Conservation (phyloP, 768 basidiomycete species). For the Amanita muscaria region DNA sequence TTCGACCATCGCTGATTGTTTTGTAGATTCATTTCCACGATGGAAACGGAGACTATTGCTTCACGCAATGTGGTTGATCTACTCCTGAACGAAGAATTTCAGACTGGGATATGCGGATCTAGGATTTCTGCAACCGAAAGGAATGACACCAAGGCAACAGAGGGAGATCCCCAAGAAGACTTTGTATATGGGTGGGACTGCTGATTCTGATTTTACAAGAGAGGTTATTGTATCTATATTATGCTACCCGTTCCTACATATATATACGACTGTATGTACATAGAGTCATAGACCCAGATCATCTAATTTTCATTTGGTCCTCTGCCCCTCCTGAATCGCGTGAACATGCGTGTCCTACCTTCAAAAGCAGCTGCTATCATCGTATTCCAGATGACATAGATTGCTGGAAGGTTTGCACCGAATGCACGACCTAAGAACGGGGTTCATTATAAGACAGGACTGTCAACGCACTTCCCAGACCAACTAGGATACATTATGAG, state of each 20-base stretch:
- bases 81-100: slow-evolving; percentile 65
- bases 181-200: slow-evolving; percentile 78
- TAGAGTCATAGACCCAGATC: no score
- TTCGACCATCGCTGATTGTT: slow-evolving; percentile 4
- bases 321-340: no score
- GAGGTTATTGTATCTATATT: no score
- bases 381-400: slow-evolving; percentile 82
- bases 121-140: slow-evolving; percentile 13
- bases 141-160: not conserved
- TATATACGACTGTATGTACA: no score
- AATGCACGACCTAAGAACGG: slow-evolving; percentile 77
- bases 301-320: no score
- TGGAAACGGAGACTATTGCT: slow-evolving; percentile 88
- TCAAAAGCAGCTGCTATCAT: slow-evolving; percentile 80
- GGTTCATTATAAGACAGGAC: not conserved
- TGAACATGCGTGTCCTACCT: no score
- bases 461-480: slow-evolving; percentile 51
- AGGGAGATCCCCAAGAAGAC: slow-evolving; percentile 17
- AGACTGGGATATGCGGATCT: slow-evolving; percentile 58
- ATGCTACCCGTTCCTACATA: no score
- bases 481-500: slow-evolving; percentile 84
- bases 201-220: no score
- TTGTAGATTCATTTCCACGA: slow-evolving; percentile 72
- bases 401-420: slow-evolving; percentile 79
- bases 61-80: slow-evolving; percentile 79